Base-by-base conservation (phyloP, 2,329 filamentous ascomycete genomes). In the Diaporthe helianthi region DNA sequence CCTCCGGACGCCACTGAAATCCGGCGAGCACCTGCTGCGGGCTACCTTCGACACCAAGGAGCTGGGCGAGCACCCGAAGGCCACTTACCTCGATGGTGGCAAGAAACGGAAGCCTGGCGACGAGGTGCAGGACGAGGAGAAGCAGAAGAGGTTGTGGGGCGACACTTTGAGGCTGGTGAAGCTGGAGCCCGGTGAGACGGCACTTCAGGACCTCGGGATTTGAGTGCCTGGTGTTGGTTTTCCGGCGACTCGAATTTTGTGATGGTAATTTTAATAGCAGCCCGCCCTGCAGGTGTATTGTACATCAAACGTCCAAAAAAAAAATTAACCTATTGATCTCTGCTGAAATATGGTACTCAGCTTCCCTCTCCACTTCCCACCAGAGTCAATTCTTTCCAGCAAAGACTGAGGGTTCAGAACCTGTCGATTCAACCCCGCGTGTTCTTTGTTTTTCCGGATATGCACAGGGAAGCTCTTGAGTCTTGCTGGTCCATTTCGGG, bases 81-180 rank as follows among this genome's bases (percentile, higher is more conserved):
- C 36, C 4, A 7, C 24, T 2, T 69, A 69, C 19, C 60, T 69
- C 10, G 58, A 69, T 17, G 67, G 67, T 2, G 55, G 31, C 5
- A 51, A 38, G 54, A 53, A n/a, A 22, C 26, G 54, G 8, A 51
- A 68, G 46, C 55, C 65, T 2, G 65, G 65, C 1, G 47, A 52
- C 2, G 65, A 68, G 46, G 65, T 36, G 46, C 55, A n/a, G 36
- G 65, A 68, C 3, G 65, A 61, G 31, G 65, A 31, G 44, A 68
- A 64, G 36, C 53, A 63, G 54, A 64, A 31, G 54, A 41, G 31
- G 65, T 33, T 68, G 24, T 68, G 65, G 65, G 55, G n/a, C 10
- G 65, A 68, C 19, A 68, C 24, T 9, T 5, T 63, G 54, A 71
- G 36, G 46, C 71, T 72, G 52, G 49, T 24, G 29, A 49, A 38